Conservation (phyloP, 169 alveolate genomes). For the Amoebophrya sp. region DNA sequence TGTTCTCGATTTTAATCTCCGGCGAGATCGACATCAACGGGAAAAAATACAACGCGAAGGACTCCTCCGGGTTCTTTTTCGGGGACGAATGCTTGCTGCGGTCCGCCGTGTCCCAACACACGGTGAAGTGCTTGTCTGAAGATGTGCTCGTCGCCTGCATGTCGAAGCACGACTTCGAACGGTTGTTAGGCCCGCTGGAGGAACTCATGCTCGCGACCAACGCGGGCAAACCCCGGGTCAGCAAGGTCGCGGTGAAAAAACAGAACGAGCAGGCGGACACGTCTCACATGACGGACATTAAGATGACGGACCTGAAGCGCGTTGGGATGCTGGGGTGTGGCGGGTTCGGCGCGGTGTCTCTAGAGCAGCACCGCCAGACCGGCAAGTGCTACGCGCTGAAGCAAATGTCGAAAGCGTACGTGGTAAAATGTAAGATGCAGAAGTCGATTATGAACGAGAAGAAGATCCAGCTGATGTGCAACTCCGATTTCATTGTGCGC, state of each 20-base stretch:
- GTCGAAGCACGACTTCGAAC: constrained; percentile 8
- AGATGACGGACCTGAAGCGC: not conserved
- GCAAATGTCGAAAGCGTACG: not conserved
- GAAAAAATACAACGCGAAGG: not conserved
- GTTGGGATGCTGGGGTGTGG: constrained; percentile 11
- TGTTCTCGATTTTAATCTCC: not conserved
- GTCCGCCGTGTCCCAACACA: not conserved
- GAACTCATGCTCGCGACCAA: not conserved
- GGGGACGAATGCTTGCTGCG: constrained; percentile 1
- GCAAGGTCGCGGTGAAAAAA: not conserved
- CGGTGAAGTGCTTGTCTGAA: not conserved
- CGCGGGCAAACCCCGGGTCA: not conserved
- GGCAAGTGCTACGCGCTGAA: not conserved
- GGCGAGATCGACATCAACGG: constrained; percentile 10
- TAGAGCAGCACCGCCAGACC: not conserved
- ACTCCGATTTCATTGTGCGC: not conserved
- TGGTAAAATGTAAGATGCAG: not conserved
- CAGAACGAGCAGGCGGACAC: not conserved
- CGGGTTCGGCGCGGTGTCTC: not conserved
- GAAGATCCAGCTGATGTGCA: constrained; percentile 25
- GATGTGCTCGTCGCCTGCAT: not conserved
- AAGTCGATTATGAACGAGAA: not conserved
- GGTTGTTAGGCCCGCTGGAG: constrained; percentile 18
- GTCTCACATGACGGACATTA: not conserved
- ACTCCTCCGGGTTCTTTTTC: not conserved